Evolutionary conservation across 495 filamentous ascomycete species (phyloP).

Genomic region (Jackrogersella minutella): DNA sequence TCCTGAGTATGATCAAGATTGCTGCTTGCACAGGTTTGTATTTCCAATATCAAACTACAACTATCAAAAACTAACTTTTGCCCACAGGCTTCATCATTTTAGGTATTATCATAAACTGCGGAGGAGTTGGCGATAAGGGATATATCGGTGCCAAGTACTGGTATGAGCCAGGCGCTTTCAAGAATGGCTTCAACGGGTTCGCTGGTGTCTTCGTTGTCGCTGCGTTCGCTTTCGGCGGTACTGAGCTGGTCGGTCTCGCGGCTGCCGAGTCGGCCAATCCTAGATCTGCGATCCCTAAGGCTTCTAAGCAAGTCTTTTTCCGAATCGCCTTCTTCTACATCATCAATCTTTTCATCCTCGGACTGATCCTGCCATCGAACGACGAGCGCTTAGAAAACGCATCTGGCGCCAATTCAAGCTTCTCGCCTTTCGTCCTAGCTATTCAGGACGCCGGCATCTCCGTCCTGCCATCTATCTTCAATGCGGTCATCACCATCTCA

Average conservation of each 20-base stretch:
- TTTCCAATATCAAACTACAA: too few relatives aligned
- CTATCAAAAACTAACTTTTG: neutral
- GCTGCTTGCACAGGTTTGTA: constrained; percentile 50
- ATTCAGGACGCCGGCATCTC: constrained; percentile 69
- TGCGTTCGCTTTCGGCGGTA: constrained; percentile 72
- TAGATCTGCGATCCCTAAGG: constrained; percentile 76
- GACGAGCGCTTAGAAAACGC: constrained; percentile 54
- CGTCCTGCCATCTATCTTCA: constrained; percentile 73
- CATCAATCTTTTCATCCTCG: constrained; percentile 66
- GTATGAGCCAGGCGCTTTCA: constrained; percentile 68
- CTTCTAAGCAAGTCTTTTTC: constrained; percentile 83
- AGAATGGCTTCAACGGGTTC: constrained; percentile 74
- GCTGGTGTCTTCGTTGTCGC: constrained; percentile 71
- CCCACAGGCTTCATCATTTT: constrained; percentile 59
- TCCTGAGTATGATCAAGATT: constrained; percentile 52
- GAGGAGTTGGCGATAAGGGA: constrained; percentile 68
- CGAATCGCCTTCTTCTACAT: constrained; percentile 88
- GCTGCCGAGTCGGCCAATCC: constrained; percentile 84
- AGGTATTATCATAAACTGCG: constrained; percentile 59
- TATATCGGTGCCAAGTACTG: constrained; percentile 68
- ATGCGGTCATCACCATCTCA: constrained; percentile 71
- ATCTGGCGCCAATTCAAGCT: constrained; percentile 55
- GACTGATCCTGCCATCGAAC: constrained; percentile 57
- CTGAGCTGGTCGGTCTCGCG: constrained; percentile 77
- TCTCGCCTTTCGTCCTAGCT: constrained; percentile 74